A percentile compares a stretch with the other conserved stretches of the same genome.
These are phyloP conservation scores for Lasiosphaeriaceae sp. DNA, from an alignment of 495 filamentous ascomycete species.

Conservation along the genomic window DNA sequence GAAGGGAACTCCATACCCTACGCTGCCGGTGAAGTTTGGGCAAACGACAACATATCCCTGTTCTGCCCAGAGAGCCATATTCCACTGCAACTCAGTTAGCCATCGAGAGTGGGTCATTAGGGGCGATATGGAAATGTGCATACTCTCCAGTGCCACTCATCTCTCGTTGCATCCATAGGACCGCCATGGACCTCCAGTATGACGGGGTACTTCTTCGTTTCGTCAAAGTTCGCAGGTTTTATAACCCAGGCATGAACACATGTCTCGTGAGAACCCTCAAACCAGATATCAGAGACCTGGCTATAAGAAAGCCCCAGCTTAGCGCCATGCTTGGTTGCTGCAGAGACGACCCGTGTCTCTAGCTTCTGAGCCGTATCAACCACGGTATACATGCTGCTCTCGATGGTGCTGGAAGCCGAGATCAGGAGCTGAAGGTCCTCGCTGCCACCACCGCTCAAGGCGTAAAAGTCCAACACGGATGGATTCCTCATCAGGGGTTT, in stretches of 20 bases:
- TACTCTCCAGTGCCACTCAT: slow-evolving; percentile 20
- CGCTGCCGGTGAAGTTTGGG: slow-evolving; percentile 27
- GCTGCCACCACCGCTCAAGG: slow-evolving; percentile 11
- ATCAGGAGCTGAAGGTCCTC: slow-evolving; percentile 14
- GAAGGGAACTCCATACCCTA: neutral
- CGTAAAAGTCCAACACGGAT: slow-evolving; percentile 11
- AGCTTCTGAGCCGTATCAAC: slow-evolving; percentile 7
- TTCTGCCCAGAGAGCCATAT: slow-evolving; percentile 21
- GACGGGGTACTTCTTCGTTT: slow-evolving; percentile 24
- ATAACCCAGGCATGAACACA: slow-evolving; percentile 30
- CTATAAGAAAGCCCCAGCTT: slow-evolving; percentile 20
- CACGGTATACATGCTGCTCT: slow-evolving; percentile 23
- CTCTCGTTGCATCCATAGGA: slow-evolving; percentile 12
- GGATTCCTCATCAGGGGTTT: slow-evolving; percentile 13
- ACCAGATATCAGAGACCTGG: slow-evolving; percentile 28
- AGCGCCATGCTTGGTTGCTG: slow-evolving; percentile 19
- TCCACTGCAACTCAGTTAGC: slow-evolving; percentile 1
- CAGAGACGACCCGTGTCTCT: slow-evolving; percentile 13
- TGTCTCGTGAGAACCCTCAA: slow-evolving; percentile 17
- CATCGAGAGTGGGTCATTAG: neutral
- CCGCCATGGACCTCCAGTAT: slow-evolving; percentile 15
- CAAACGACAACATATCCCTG: slow-evolving; percentile 31
- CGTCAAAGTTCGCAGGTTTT: slow-evolving; percentile 24
- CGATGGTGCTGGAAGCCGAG: slow-evolving; percentile 22
- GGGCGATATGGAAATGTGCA: neutral